Evolutionary conservation across 2,329 filamentous ascomycete genomes (phyloP).

Genomic region (Dissoconium aciculare): DNA sequence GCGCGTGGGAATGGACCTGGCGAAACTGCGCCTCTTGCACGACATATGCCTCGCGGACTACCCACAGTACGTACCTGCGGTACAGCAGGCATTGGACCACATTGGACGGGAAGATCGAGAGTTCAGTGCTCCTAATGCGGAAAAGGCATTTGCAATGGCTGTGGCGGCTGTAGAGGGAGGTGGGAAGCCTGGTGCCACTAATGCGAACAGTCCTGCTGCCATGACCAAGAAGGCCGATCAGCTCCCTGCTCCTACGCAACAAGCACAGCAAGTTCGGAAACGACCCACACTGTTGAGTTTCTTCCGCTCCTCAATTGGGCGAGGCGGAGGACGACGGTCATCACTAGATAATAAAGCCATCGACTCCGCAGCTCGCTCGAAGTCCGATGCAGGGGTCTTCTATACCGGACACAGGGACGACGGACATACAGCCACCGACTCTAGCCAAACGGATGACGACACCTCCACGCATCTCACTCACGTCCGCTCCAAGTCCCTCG

Average conservation of each 20-base stretch:
- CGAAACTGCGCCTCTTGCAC: conserved; percentile 31
- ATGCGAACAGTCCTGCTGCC: conserved; percentile 1
- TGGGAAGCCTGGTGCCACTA: conserved; percentile 2
- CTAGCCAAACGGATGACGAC: too few relatives aligned
- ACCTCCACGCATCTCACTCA: too few relatives aligned
- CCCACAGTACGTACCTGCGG: conserved; percentile 30
- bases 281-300: too few relatives aligned
- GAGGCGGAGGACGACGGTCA: too few relatives aligned
- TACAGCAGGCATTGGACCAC: conserved; percentile 30
- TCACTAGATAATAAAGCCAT: too few relatives aligned
- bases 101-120: conserved; percentile 23
- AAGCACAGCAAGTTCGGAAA: not conserved
- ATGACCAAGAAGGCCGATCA: conserved; percentile 7
- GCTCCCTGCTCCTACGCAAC: not conserved
- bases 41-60: conserved; percentile 27
- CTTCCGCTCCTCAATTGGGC: too few relatives aligned
- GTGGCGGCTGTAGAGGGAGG: not conserved
- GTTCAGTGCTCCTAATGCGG: conserved; percentile 7
- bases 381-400: too few relatives aligned
- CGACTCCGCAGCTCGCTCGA: too few relatives aligned
- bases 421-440: not conserved
- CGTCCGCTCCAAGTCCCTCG: too few relatives aligned
- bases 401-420: too few relatives aligned
- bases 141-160: conserved; percentile 1
- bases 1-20: conserved; percentile 24